These are phyloP conservation scores for Ganoderma lingzhi DNA, from an alignment of 1,284 basidiomycete genomes.

Conservation along the genomic window DNA sequence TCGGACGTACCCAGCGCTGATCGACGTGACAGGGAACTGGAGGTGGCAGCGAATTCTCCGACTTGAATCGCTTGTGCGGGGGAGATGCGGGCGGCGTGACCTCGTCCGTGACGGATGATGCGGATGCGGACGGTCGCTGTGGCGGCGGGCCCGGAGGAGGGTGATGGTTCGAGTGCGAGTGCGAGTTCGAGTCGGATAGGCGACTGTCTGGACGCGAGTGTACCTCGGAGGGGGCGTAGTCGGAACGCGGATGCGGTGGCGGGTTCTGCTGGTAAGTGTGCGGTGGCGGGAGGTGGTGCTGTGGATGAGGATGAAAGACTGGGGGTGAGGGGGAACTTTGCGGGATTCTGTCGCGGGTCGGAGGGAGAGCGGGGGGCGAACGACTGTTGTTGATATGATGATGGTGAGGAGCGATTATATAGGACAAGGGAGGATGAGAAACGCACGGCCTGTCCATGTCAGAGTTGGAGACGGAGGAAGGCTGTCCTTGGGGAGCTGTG, in stretches of 20 bases:
- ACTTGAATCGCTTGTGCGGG: constrained; percentile 32
- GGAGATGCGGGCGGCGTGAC: constrained; percentile 26
- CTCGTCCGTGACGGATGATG: constrained; percentile 17
- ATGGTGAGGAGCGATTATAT: constrained; percentile 33
- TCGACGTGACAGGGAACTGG: constrained; percentile 32
- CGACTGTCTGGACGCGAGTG: constrained; percentile 29
- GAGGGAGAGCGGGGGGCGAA: constrained; percentile 26
- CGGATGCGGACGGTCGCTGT: constrained; percentile 8
- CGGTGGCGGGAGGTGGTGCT: constrained; percentile 4
- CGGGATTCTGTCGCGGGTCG: constrained; percentile 24
- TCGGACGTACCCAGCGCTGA: constrained; percentile 34
- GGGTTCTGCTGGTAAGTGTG: constrained; percentile 14
- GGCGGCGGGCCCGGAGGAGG: constrained; percentile 14
- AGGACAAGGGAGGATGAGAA: constrained; percentile 22
- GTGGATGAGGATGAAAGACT: constrained; percentile 3
- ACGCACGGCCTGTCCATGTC: constrained; percentile 35
- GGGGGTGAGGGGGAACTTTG: constrained; percentile 25
- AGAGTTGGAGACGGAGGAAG: constrained; percentile 26
- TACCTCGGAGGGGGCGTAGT: not conserved
- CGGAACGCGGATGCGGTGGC: constrained; percentile 6
- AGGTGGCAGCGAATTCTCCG: constrained; percentile 26
- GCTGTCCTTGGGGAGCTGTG: constrained; percentile 34
- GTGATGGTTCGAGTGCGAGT: constrained; percentile 26
- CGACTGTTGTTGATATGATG: constrained; percentile 35
- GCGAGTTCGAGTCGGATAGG: constrained; percentile 28